These are phyloP conservation scores for Neocucurbitaria cava DNA, from an alignment of 2,329 filamentous ascomycete genomes.

Conservation along the genomic window DNA sequence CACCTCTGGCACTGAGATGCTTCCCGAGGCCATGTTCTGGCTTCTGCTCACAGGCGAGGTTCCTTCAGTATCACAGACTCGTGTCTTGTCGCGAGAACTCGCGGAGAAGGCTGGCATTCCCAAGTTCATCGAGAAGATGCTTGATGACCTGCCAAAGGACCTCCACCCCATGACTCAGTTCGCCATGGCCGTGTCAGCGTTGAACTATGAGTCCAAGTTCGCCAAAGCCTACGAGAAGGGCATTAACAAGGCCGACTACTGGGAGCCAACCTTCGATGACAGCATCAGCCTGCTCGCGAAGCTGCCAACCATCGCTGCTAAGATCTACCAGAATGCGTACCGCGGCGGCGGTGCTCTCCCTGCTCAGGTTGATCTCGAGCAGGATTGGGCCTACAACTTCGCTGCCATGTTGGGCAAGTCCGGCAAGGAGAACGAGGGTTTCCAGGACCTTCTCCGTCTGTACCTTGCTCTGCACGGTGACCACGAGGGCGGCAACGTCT, in stretches of 20 bases:
- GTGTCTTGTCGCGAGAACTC: constrained; percentile 81
- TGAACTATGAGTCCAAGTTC: constrained; percentile 94
- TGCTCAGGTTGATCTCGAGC: constrained; percentile 76
- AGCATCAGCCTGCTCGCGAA: constrained; percentile 92
- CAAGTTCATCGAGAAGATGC: constrained; percentile 82
- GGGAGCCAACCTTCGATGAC: constrained; percentile 98
- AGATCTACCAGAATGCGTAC: constrained; percentile 95
- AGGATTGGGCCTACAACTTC: constrained; percentile 99
- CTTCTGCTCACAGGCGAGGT: constrained; percentile 92
- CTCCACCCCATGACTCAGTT: constrained; percentile 99
- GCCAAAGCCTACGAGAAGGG: constrained; percentile 92
- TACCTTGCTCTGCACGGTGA: constrained; percentile 97
- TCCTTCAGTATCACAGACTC: constrained; percentile 81
- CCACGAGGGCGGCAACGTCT: constrained; percentile 98
- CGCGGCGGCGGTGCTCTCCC: constrained; percentile 75
- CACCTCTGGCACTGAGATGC: constrained; percentile 90
- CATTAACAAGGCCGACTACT: constrained; percentile 95
- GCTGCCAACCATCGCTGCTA: constrained; percentile 93
- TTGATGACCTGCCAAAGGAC: constrained; percentile 86
- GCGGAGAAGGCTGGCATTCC: constrained; percentile 87
- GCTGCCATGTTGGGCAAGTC: constrained; percentile 93
- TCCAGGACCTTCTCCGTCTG: constrained; percentile 91
- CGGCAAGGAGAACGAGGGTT: constrained; percentile 85
- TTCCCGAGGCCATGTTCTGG: constrained; percentile 99
- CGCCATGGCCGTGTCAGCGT: constrained; percentile 90